Evolutionary conservation across 495 filamentous ascomycete species (phyloP), one percentile per base, ranked within the genome.

Genomic region (Aspergillus carlsbadensis): DNA sequence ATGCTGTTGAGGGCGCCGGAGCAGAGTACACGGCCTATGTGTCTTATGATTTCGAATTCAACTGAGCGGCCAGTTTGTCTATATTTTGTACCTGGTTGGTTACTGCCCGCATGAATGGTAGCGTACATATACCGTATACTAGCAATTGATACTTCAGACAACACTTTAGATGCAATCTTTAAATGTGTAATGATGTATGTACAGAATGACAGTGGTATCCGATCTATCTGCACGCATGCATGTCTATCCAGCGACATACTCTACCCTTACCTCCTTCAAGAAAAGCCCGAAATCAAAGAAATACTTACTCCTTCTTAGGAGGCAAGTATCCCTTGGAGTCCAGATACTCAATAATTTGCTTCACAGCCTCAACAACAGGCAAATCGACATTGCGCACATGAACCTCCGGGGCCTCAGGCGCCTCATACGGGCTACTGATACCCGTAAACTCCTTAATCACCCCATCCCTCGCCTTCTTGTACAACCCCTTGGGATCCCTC

Each of bases 401-500:
- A 58, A 98, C 87, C 81, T 98, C 94, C 8, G 94, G 84, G 54
- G 83, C 81, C 70, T 85, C 84, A 18, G 94, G 95, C 43, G 82
- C 88, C 82, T 98, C 94, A 72, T 98, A 98, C 5, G 94, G 94
- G 26, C 92, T 91, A 55, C 72, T 77, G 57, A 98, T 90, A 10
- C 94, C 95, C 11, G 94, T 98, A 67, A 98, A 98, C 61, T 98
- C 92, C 78, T 93, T 93, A 67, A 98, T 96, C 67, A 93, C 82
- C 13, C 94, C 94, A 46, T 86, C 86, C 15, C 92, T 79, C 6
- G 94, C 94, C 84, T 96, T 96, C 84, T 95, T 95, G 69, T 98
- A 98, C 54, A 98, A 71, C 8, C 93, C 95, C 83, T 98, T 98
- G 21, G 94, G 94, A 69, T 98, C 94, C 56, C 94, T 81, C 78